A percentile compares a stretch with the other conserved stretches of the same genome.
Evolutionary conservation across 1,284 basidiomycete genomes (phyloP).

Genomic region (Ustilago bromivora): DNA sequence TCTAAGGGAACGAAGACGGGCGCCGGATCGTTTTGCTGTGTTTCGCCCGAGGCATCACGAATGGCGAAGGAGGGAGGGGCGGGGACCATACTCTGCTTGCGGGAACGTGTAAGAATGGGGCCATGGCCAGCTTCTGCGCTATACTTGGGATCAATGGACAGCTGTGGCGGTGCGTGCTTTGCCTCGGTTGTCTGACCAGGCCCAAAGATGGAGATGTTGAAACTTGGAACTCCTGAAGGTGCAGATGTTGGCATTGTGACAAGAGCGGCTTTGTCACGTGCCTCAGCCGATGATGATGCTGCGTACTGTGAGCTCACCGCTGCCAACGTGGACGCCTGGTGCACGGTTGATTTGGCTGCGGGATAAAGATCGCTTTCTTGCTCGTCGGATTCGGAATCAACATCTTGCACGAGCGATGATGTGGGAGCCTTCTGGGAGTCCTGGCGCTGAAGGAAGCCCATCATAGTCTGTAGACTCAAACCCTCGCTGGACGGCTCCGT

Average conservation of each 20-base stretch:
- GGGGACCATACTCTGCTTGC: slow-evolving; percentile 41
- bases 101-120: slow-evolving; percentile 6
- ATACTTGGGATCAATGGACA: slow-evolving; percentile 2
- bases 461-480: slow-evolving; percentile 40
- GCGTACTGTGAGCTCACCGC: background rate
- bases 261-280: background rate
- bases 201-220: slow-evolving; percentile 34
- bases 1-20: slow-evolving; percentile 11
- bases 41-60: slow-evolving; percentile 11
- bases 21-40: background rate
- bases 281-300: background rate
- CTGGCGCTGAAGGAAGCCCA: slow-evolving; percentile 43
- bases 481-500: slow-evolving; percentile 20
- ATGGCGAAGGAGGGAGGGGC: slow-evolving; percentile 45
- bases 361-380: background rate
- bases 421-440: slow-evolving; percentile 13
- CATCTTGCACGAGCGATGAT: background rate
- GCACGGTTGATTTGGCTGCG: background rate
- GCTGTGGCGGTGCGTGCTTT: background rate
- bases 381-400: background rate
- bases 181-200: slow-evolving; percentile 15
- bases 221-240: slow-evolving; percentile 22
- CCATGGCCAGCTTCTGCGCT: background rate
- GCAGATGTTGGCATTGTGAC: slow-evolving; percentile 7
- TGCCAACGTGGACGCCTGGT: background rate